Percentiles rank a stretch among this genome's conserved stretches.
phyloP scores from a whole-genome alignment of 345 rosid species.

The Eucalyptus marginata region DNA sequence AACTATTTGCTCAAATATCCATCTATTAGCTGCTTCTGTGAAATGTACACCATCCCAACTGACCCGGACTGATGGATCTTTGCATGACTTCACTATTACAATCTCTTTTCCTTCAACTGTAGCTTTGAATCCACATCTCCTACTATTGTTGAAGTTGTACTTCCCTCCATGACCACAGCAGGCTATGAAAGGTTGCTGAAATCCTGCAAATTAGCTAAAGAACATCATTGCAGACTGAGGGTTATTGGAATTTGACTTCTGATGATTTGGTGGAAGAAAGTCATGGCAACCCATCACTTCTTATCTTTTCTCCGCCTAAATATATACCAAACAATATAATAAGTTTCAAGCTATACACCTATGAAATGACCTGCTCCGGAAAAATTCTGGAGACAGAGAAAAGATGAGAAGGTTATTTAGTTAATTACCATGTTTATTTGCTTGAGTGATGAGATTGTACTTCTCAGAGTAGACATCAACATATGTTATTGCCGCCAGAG shows the following conservation, averaged over 20 bases:
- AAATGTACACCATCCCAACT: conserved; percentile 74
- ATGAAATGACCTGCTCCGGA: neutral
- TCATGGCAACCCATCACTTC: neutral
- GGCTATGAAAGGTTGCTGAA: conserved; percentile 28
- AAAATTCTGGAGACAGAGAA: neutral
- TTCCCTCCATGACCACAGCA: conserved; percentile 77
- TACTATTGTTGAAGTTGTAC: conserved; percentile 38
- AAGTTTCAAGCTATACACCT: neutral
- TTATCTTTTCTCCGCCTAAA: neutral
- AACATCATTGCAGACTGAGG: neutral
- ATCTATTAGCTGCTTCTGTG: conserved; percentile 58
- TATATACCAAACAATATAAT: neutral
- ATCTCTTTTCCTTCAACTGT: conserved; percentile 30
- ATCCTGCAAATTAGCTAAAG: conserved; percentile 16
- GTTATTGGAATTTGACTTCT: neutral
- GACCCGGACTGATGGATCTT: conserved; percentile 24
- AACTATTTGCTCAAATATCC: conserved; percentile 29
- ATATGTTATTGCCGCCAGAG: conserved; percentile 39
- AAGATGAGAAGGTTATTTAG: neutral
- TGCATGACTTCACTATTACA: conserved; percentile 36
- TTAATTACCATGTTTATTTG: conserved; percentile 34
- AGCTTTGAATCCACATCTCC: conserved; percentile 39
- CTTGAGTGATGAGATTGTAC: conserved; percentile 34
- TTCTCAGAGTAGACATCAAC: conserved; percentile 57
- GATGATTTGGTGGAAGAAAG: neutral